phyloP scores from a whole-genome alignment of 2,329 filamentous ascomycete genomes.

The Xylaria sp. region DNA sequence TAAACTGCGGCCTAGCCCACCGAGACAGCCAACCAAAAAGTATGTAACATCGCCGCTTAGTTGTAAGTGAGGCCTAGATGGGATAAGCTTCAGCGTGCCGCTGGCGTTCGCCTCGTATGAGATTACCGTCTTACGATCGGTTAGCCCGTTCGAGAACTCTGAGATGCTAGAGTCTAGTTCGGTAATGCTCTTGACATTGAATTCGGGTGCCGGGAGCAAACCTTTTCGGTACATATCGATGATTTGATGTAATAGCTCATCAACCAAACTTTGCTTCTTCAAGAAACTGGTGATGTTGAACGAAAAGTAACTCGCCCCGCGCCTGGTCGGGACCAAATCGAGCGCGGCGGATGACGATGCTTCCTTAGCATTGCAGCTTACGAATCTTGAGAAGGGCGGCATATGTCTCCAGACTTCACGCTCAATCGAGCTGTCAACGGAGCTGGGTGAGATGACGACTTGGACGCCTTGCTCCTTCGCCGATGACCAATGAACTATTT shows the following conservation, averaged over 20 bases:
- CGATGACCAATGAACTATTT: not conserved
- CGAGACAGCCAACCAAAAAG: slow-evolving; percentile 44
- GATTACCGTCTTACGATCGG: not conserved
- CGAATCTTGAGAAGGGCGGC: not conserved
- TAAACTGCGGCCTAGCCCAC: slow-evolving; percentile 43
- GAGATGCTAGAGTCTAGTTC: not conserved
- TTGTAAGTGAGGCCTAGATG: not conserved
- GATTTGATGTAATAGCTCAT: not conserved
- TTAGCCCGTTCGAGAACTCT: not conserved
- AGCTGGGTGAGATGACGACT: not conserved
- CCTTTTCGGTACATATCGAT: not conserved
- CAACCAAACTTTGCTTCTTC: not conserved
- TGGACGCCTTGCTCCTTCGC: not conserved
- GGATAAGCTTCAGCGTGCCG: not conserved
- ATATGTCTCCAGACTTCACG: not conserved
- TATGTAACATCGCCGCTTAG: slow-evolving; percentile 26
- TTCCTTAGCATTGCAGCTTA: not conserved
- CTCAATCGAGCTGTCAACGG: not conserved
- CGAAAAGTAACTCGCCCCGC: not conserved
- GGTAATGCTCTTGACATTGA: not conserved
- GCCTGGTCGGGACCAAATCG: not conserved
- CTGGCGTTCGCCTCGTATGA: not conserved
- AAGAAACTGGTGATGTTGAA: not conserved
- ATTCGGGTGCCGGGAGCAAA: not conserved
- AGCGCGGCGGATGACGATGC: not conserved